Conservation (phyloP, 2,329 filamentous ascomycete species). For the Fusarium cyanostomum region DNA sequence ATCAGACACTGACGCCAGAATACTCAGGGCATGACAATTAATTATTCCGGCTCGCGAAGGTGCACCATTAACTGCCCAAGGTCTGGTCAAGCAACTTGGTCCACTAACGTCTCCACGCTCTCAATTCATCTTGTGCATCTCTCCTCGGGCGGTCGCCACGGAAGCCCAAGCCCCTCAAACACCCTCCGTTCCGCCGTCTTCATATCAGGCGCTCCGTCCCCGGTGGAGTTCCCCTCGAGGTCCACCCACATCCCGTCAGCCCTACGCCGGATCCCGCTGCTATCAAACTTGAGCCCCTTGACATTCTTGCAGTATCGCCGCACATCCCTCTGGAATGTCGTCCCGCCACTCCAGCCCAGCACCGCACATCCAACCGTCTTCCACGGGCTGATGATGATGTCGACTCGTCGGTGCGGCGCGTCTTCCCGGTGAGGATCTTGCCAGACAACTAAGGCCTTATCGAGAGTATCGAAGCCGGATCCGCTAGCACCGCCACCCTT, state of each 20-base stretch:
- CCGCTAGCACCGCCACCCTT: conserved; percentile 55
- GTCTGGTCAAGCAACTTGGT: neutral
- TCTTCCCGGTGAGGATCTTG: conserved; percentile 55
- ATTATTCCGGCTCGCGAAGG: too few relatives aligned
- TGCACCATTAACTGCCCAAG: neutral
- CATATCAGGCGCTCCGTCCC: conserved; percentile 66
- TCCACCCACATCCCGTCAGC: conserved; percentile 75
- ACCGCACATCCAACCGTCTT: conserved; percentile 88
- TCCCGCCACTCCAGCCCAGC: conserved; percentile 87
- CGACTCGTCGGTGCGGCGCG: conserved; percentile 78
- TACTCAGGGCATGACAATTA: too few relatives aligned
- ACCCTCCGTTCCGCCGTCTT: conserved; percentile 81
- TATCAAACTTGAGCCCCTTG: conserved; percentile 86
- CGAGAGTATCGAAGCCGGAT: conserved; percentile 83
- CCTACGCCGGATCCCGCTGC: conserved; percentile 80
- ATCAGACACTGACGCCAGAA: too few relatives aligned
- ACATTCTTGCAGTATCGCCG: conserved; percentile 79
- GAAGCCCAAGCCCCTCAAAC: conserved; percentile 78
- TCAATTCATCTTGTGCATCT: conserved; percentile 71
- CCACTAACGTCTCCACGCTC: neutral
- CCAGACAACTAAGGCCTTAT: conserved; percentile 95
- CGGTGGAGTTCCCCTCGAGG: conserved; percentile 61
- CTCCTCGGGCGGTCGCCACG: conserved; percentile 72
- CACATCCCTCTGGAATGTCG: conserved; percentile 89
- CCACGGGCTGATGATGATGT: conserved; percentile 93